Evolutionary conservation across 352 stramenopile species (phyloP).

Genomic region (Pythium dissotocum): DNA sequence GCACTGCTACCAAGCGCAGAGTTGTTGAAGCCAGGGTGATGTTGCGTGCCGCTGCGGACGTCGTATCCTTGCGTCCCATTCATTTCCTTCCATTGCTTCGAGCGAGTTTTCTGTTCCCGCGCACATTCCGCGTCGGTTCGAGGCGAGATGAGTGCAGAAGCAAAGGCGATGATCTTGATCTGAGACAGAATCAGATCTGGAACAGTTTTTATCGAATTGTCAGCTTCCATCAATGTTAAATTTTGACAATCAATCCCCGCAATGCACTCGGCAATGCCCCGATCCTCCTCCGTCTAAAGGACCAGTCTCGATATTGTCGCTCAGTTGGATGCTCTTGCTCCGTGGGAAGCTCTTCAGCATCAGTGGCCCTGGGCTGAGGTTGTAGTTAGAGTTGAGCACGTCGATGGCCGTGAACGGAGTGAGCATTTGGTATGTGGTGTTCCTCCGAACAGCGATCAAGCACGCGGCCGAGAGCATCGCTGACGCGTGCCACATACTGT

Average conservation of each 20-base stretch:
- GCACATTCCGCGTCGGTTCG: slow-evolving; percentile 1
- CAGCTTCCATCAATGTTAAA: background rate
- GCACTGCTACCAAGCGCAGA: background rate
- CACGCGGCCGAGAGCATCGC: slow-evolving; percentile 36
- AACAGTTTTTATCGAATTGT: background rate
- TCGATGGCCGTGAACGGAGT: slow-evolving; percentile 26
- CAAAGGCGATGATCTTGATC: background rate
- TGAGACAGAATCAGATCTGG: background rate
- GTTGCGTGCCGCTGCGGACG: background rate
- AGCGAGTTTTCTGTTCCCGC: background rate
- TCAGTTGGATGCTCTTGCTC: slow-evolving; percentile 13
- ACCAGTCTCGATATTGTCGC: background rate
- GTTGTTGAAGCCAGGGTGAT: background rate
- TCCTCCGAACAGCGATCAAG: slow-evolving; percentile 36
- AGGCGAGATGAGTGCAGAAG: background rate
- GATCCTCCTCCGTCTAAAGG: too few relatives aligned
- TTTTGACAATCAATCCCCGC: background rate
- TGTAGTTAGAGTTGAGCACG: slow-evolving; percentile 29
- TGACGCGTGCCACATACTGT: slow-evolving; percentile 38
- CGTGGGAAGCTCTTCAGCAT: background rate
- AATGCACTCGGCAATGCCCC: background rate
- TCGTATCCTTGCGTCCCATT: background rate
- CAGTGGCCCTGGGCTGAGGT: background rate
- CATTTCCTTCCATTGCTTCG: background rate
- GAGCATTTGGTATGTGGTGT: slow-evolving; percentile 40